Conservation (phyloP, 164 flowering plant species). For the Magnolia officinalis region DNA sequence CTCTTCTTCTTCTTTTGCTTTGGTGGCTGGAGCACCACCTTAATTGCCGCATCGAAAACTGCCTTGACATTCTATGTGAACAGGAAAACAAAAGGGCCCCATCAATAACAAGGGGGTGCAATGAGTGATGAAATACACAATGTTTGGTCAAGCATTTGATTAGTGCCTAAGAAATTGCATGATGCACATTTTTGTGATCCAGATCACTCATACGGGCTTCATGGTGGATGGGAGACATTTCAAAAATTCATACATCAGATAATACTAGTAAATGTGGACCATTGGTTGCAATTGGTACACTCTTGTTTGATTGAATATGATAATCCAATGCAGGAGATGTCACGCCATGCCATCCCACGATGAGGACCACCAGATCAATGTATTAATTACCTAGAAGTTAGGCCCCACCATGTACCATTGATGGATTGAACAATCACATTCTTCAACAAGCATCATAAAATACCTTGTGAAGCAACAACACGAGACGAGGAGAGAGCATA, state of each 20-base stretch:
- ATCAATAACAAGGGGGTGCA: not conserved
- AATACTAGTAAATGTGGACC: no score
- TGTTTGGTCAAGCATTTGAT: not conserved
- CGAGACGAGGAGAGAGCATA: conserved; percentile 8
- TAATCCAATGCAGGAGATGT: no score
- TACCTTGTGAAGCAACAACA: not conserved
- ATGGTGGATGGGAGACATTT: no score
- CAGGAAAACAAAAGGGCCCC: not conserved
- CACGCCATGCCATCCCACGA: no score
- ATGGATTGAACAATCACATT: not conserved
- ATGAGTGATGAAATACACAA: not conserved
- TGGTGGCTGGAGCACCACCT: conserved; percentile 85
- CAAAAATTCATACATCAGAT: no score
- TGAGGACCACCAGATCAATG: no score
- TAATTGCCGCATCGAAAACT: conserved; percentile 87
- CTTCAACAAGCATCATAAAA: not conserved
- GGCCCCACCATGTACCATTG: not conserved
- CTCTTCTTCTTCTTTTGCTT: conserved; percentile 75
- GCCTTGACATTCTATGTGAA: conserved; percentile 73
- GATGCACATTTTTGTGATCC: no score
- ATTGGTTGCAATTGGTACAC: no score
- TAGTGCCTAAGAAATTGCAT: no score
- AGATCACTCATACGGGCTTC: no score
- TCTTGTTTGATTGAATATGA: no score
- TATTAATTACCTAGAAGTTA: no score